Conservation (phyloP, 2,329 filamentous ascomycete genomes). For the Stachybotrys chartarum region DNA sequence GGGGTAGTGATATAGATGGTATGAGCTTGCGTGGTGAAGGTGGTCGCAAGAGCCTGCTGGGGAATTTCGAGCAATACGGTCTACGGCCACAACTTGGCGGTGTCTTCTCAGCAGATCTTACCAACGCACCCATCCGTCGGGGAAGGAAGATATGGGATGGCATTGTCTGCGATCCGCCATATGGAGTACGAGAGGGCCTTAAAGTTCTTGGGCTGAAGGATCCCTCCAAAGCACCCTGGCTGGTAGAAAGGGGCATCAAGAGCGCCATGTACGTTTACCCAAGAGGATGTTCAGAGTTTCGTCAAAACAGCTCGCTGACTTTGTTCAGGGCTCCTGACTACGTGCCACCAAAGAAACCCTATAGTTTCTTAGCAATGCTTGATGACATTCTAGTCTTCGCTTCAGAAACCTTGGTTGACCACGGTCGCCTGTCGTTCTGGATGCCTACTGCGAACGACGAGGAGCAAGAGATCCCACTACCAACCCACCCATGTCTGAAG, state of each 20-base stretch:
- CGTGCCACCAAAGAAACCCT: conserved; percentile 82
- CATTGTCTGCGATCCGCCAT: conserved; percentile 92
- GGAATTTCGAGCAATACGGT: conserved; percentile 82
- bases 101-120: conserved; percentile 79
- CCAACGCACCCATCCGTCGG: conserved; percentile 68
- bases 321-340: conserved; percentile 48
- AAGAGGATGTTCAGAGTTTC: neutral
- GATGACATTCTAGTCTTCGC: conserved; percentile 85
- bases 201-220: conserved; percentile 78
- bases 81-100: conserved; percentile 62
- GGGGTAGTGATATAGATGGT: conserved; percentile 91
- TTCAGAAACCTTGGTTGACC: conserved; percentile 65
- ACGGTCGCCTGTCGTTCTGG: conserved; percentile 86
- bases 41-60: conserved; percentile 40
- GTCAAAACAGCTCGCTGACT: conserved; percentile 7
- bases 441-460: conserved; percentile 87
- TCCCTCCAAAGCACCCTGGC: conserved; percentile 48
- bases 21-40: conserved; percentile 72
- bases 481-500: conserved; percentile 67
- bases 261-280: conserved; percentile 54
- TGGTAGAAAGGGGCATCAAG: conserved; percentile 62
- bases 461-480: conserved; percentile 68
- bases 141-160: conserved; percentile 66
- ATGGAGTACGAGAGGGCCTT: conserved; percentile 87
- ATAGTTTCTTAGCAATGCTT: conserved; percentile 85